A percentile compares a stretch with the other conserved stretches of the same genome.
phyloP scores from a whole-genome alignment of 2,329 filamentous ascomycete genomes.

The Huntiella abstrusa region DNA sequence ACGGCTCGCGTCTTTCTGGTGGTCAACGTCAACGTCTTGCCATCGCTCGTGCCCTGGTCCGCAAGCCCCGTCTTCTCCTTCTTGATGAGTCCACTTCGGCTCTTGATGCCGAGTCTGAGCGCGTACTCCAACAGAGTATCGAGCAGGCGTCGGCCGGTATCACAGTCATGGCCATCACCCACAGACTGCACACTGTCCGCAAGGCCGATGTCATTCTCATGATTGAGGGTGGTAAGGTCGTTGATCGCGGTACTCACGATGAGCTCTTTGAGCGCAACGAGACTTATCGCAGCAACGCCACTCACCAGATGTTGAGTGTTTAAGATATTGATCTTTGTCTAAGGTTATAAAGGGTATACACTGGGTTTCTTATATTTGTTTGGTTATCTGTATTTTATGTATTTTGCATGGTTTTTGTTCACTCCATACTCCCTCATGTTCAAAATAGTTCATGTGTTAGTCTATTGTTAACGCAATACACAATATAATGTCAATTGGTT shows the following conservation, averaged over 20 bases:
- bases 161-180: slow-evolving; percentile 40
- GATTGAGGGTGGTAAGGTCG: slow-evolving; percentile 31
- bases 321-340: slow-evolving; percentile 2
- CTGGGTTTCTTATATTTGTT: not conserved
- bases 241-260: slow-evolving; percentile 33
- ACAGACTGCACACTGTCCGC: slow-evolving; percentile 36
- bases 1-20: slow-evolving; percentile 55
- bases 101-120: slow-evolving; percentile 52
- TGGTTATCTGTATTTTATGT: not conserved
- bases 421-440: too few relatives aligned
- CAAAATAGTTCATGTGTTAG: too few relatives aligned
- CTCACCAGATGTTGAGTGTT: slow-evolving; percentile 28
- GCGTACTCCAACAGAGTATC: slow-evolving; percentile 45
- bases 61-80: slow-evolving; percentile 53
- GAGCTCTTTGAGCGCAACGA: slow-evolving; percentile 35
- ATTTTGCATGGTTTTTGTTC: too few relatives aligned
- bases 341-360: not conserved
- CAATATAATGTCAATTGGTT: too few relatives aligned
- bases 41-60: slow-evolving; percentile 58
- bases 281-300: slow-evolving; percentile 31
- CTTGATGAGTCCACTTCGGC: slow-evolving; percentile 70
- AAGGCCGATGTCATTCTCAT: slow-evolving; percentile 40
- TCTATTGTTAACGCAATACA: too few relatives aligned
- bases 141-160: slow-evolving; percentile 35
- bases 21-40: slow-evolving; percentile 63